phyloP scores from a whole-genome alignment of 2,329 filamentous ascomycete genomes.

The Mycosphaerella sp. region DNA sequence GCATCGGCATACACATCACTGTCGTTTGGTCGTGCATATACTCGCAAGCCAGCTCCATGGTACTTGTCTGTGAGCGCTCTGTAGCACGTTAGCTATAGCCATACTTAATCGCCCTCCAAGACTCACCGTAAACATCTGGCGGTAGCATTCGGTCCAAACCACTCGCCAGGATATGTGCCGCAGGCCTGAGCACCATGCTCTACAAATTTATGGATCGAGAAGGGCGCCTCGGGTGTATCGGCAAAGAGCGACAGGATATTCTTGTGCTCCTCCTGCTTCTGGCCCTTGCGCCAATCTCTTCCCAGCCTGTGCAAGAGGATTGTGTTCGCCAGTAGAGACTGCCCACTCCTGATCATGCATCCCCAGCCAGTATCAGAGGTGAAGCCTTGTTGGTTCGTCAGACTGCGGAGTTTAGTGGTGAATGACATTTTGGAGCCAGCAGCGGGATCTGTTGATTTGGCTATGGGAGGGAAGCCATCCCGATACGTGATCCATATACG shows the following conservation, averaged over 20 bases:
- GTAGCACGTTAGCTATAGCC: slow-evolving; percentile 11
- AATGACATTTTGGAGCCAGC: slow-evolving; percentile 69
- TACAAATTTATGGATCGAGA: slow-evolving; percentile 94
- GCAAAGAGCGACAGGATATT: slow-evolving; percentile 74
- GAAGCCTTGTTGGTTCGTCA: slow-evolving; percentile 75
- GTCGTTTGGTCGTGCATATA: slow-evolving; percentile 85
- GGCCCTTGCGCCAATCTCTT: slow-evolving; percentile 73
- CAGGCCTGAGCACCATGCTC: slow-evolving; percentile 78
- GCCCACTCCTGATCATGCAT: slow-evolving; percentile 96
- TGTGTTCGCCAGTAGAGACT: slow-evolving; percentile 85
- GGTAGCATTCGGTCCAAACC: slow-evolving; percentile 97
- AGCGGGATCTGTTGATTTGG: slow-evolving; percentile 67
- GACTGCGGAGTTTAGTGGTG: slow-evolving; percentile 72
- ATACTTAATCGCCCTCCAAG: background rate
- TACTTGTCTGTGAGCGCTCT: slow-evolving; percentile 69
- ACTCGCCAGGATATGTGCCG: slow-evolving; percentile 92
- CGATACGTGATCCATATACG: slow-evolving; percentile 96
- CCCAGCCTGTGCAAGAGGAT: slow-evolving; percentile 67
- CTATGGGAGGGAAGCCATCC: slow-evolving; percentile 75
- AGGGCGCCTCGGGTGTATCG: slow-evolving; percentile 77
- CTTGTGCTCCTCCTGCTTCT: slow-evolving; percentile 54
- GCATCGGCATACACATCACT: slow-evolving; percentile 89
- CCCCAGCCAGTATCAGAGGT: slow-evolving; percentile 95
- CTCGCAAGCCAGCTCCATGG: slow-evolving; percentile 57
- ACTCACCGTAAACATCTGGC: slow-evolving; percentile 87